A percentile compares a stretch with the other conserved stretches of the same genome.
These are phyloP conservation scores for Coriaria nepalensis DNA, from an alignment of 306 rosid genomes.

Conservation along the genomic window DNA sequence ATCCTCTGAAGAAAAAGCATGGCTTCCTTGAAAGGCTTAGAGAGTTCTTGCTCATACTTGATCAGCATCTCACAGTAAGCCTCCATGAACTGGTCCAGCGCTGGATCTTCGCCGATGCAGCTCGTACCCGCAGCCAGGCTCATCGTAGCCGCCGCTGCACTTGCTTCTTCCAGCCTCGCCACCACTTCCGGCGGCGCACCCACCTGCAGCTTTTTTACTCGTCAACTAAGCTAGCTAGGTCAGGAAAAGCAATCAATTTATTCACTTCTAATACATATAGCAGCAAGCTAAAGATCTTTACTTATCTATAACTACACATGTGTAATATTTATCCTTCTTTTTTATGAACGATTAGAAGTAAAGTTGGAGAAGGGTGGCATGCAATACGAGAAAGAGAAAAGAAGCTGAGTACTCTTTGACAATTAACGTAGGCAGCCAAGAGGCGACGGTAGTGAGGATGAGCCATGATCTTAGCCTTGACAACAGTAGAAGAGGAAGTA, in stretches of 20 bases:
- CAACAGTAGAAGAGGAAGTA: conserved; percentile 29
- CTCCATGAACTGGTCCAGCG: conserved; percentile 96
- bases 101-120: conserved; percentile 86
- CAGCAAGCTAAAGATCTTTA: no score
- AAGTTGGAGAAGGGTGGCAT: no score
- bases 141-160: conserved; percentile 44
- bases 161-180: conserved; percentile 64
- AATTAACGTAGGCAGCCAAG: conserved; percentile 68
- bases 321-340: no score
- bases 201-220: conserved; percentile 26
- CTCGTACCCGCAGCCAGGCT: conserved; percentile 23
- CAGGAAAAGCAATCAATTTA: no score
- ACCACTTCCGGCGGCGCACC: conserved; percentile 90
- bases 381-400: neutral
- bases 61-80: conserved; percentile 97
- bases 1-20: conserved; percentile 72
- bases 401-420: conserved; percentile 28
- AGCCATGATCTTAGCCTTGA: conserved; percentile 84
- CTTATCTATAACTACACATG: no score
- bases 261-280: no score
- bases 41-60: conserved; percentile 87
- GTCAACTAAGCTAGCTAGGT: no score
- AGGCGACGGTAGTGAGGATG: conserved; percentile 98
- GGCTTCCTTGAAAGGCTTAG: conserved; percentile 91
- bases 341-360: no score